These are phyloP conservation scores for Candida ipomoeae DNA, from an alignment of 805 yeast species.

Conservation along the genomic window DNA sequence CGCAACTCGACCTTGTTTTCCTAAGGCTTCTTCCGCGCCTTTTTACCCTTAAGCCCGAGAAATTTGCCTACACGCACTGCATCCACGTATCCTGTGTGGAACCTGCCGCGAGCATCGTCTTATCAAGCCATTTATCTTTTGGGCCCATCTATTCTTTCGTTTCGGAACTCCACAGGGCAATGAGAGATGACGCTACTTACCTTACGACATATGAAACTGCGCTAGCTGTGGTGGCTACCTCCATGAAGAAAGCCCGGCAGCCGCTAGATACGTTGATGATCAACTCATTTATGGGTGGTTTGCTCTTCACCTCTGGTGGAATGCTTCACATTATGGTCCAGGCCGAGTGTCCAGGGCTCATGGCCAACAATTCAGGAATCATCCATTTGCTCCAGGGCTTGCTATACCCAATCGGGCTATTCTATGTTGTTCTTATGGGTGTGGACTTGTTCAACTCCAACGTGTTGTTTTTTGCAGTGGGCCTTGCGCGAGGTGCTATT, in stretches of 20 bases:
- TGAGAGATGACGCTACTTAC: constrained; percentile 37
- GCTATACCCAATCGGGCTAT: constrained; percentile 66
- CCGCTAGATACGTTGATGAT: constrained; percentile 54
- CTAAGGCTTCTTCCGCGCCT: constrained; percentile 11
- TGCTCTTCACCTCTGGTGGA: constrained; percentile 67
- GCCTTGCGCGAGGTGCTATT: constrained; percentile 65
- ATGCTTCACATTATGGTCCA: constrained; percentile 60
- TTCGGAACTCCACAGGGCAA: not conserved
- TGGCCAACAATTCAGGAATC: constrained; percentile 46
- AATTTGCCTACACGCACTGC: not conserved
- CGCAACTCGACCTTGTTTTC: constrained; percentile 10
- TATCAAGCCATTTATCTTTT: not conserved
- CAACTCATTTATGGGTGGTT: constrained; percentile 67
- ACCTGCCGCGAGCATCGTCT: not conserved
- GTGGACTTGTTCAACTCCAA: constrained; percentile 74
- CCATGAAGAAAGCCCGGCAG: constrained; percentile 77
- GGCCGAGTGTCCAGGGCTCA: constrained; percentile 44
- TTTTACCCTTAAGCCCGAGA: constrained; percentile 1
- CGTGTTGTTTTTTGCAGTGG: constrained; percentile 66
- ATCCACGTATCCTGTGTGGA: not conserved
- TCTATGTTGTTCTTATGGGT: constrained; percentile 72
- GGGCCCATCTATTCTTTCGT: not conserved
- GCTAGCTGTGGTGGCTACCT: constrained; percentile 76
- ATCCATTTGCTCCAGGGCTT: constrained; percentile 55
- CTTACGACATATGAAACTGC: constrained; percentile 80